A percentile compares a stretch with the other conserved stretches of the same genome.
These are phyloP conservation scores for Diplodia corticola DNA, from an alignment of 2,329 filamentous ascomycete genomes.

Conservation along the genomic window DNA sequence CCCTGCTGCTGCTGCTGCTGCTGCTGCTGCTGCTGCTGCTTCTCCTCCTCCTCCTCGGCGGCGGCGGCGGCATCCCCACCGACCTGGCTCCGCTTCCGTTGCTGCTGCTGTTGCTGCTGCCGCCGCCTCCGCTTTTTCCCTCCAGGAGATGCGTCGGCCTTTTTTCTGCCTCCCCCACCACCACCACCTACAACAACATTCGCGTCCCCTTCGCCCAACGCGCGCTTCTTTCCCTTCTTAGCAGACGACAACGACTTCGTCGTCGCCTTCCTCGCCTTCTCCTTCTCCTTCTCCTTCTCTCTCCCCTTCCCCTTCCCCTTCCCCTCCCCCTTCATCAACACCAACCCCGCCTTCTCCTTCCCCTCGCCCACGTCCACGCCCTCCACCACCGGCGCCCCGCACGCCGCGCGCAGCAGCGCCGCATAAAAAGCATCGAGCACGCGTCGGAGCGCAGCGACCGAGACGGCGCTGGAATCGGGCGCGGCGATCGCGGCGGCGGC, in stretches of 20 bases:
- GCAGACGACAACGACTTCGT: not conserved
- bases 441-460: conserved; percentile 23
- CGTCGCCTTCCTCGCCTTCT: not conserved
- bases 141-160: conserved; percentile 26
- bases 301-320: not conserved
- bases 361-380: not conserved
- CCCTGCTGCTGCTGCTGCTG: no score
- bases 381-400: not conserved
- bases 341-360: not conserved
- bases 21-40: no score
- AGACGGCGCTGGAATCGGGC: not conserved
- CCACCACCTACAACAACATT: not conserved
- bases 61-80: not conserved
- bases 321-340: not conserved
- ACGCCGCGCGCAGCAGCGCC: not conserved
- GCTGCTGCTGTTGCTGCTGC: conserved; percentile 6
- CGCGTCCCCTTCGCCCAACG: not conserved
- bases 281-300: not conserved
- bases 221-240: conserved; percentile 4
- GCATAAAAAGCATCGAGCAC: not conserved
- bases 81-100: not conserved
- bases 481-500: conserved; percentile 10
- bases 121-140: conserved; percentile 24
- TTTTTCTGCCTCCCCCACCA: not conserved
- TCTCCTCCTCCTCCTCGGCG: not conserved